These are phyloP conservation scores for Phytopythium sindhum DNA, from an alignment of 352 stramenopile species.

Conservation along the genomic window DNA sequence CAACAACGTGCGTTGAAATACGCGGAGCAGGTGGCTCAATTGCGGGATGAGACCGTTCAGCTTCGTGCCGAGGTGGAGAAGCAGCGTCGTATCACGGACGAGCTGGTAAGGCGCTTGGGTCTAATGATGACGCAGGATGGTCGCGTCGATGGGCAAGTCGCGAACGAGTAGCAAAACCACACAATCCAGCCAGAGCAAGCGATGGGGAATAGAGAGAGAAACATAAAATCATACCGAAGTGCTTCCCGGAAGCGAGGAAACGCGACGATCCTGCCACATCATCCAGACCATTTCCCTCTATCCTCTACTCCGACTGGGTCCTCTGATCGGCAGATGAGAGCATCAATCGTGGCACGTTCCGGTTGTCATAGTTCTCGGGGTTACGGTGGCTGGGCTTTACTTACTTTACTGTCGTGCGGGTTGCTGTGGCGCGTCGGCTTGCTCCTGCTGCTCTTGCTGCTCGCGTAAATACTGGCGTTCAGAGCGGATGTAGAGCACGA, in stretches of 20 bases:
- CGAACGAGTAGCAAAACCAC: not conserved
- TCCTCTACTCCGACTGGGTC: too few relatives aligned
- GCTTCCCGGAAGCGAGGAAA: too few relatives aligned
- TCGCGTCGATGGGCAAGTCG: not conserved
- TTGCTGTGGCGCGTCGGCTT: not conserved
- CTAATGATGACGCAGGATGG: not conserved
- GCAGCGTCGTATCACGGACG: not conserved
- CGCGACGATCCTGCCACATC: too few relatives aligned
- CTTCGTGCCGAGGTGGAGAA: not conserved
- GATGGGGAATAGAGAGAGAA: too few relatives aligned
- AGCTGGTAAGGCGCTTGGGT: not conserved
- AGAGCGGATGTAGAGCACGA: conserved; percentile 76
- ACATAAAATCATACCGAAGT: too few relatives aligned
- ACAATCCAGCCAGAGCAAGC: not conserved
- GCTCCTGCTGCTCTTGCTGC: conserved; percentile 19
- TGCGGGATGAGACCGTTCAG: not conserved
- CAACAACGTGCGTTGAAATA: conserved; percentile 9
- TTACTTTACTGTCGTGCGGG: conserved; percentile 1
- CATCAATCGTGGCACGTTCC: too few relatives aligned
- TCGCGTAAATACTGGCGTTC: conserved; percentile 56
- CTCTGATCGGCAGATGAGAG: too few relatives aligned
- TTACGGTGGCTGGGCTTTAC: not conserved
- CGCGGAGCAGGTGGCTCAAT: not conserved
- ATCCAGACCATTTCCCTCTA: too few relatives aligned
- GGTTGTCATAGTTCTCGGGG: too few relatives aligned